Evolutionary conservation across 2,329 filamentous ascomycete genomes (phyloP), one percentile per base, ranked within the genome.

Genomic region (Microsporum audouinii): DNA sequence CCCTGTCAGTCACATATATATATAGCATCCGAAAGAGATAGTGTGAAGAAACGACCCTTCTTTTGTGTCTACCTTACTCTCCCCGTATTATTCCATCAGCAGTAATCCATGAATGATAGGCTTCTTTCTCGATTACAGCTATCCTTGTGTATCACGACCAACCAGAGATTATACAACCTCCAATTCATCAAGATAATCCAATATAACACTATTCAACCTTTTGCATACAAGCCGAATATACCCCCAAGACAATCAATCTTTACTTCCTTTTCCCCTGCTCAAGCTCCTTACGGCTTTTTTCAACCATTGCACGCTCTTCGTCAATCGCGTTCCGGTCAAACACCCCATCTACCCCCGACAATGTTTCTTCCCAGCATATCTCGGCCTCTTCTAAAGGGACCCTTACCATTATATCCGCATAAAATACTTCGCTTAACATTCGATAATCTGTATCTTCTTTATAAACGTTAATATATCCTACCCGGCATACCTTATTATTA

Each of bases 381-480:
- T 14, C 29, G 17, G 17, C 31, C 33, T 7, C 1, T 14, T 58
- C 33, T 23, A 38, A 5, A 5, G 56, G 56, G 10, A 58, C 38
- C 38, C 56, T 58, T 58, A 17, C 36, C 34, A 41, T 41, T 31
- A 58, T 17, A 45, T 58, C 56, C n/a, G 36, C 56, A 49, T 59
- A 59, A 43, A 59, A 59, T 6, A n/a, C 41, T 14, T 23, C 39
- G 10, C 7, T 47, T 47, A 59, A 14, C 57, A 59, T 59, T 47
- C 57, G 7, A 59, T 49, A n/a, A 59, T 59, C 57, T 1, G 39
- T 5, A 8, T 29, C 8, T 14, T 17, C 31, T 23, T 59, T 7
- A 29, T 8, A 5, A 17, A 47, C 29, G 12, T 41, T n/a, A 36
- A 36, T 47, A 36, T 59, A 59, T 36, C 57, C 57, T 7, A 59